These are phyloP conservation scores for Teratosphaeriaceae sp. DNA, from an alignment of 2,329 filamentous ascomycete species.

Conservation along the genomic window DNA sequence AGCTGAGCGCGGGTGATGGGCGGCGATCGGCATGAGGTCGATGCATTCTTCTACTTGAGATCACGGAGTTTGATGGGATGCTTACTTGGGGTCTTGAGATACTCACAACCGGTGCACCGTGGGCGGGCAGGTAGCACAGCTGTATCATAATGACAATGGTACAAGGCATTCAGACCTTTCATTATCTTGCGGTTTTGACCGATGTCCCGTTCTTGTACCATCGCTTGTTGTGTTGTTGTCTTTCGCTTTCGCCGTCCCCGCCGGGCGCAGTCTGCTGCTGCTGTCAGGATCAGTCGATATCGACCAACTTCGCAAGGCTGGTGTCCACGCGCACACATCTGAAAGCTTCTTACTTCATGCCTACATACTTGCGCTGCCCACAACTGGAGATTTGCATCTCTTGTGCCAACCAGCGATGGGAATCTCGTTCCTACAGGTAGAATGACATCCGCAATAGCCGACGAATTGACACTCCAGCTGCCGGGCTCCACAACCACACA, in stretches of 20 bases:
- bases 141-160: slow-evolving; percentile 37
- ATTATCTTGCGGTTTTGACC: too few relatives aligned
- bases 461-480: too few relatives aligned
- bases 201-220: too few relatives aligned
- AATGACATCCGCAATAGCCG: too few relatives aligned
- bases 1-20: slow-evolving; percentile 24
- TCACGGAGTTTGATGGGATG: slow-evolving; percentile 22
- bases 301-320: too few relatives aligned
- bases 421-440: too few relatives aligned
- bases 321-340: too few relatives aligned
- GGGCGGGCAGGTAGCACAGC: slow-evolving; percentile 16
- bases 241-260: neutral
- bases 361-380: too few relatives aligned
- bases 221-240: slow-evolving; percentile 6
- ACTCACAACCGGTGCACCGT: slow-evolving; percentile 26
- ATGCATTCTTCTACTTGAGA: slow-evolving; percentile 16
- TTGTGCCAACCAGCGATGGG: neutral
- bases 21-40: slow-evolving; percentile 20
- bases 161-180: slow-evolving; percentile 23
- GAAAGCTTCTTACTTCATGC: too few relatives aligned
- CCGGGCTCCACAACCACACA: too few relatives aligned
- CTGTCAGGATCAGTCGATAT: neutral
- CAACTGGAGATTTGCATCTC: too few relatives aligned
- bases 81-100: slow-evolving; percentile 23
- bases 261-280: slow-evolving; percentile 16